Conservation (phyloP, 2,329 filamentous ascomycete genomes). For the Monilinia fructigena region DNA sequence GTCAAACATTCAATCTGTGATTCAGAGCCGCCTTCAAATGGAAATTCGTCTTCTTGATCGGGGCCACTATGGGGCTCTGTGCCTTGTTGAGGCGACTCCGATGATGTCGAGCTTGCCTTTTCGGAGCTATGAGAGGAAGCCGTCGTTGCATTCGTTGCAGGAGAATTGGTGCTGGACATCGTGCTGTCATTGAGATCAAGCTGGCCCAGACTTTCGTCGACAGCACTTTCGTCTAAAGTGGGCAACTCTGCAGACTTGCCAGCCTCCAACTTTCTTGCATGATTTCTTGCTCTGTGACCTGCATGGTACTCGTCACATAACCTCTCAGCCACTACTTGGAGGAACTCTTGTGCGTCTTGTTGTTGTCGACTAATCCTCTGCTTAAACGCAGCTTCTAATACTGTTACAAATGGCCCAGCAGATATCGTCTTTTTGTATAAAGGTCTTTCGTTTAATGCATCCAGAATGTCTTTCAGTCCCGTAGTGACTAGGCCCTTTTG, state of each 20-base stretch:
- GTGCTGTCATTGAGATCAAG: constrained; percentile 22
- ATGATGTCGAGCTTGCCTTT: constrained; percentile 17
- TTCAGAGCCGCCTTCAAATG: constrained; percentile 86
- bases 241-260: constrained; percentile 17
- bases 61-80: constrained; percentile 5
- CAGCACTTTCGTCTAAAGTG: constrained; percentile 20
- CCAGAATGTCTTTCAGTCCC: constrained; percentile 88
- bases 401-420: constrained; percentile 77
- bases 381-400: constrained; percentile 80
- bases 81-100: neutral
- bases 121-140: constrained; percentile 17
- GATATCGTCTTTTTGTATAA: constrained; percentile 93
- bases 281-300: constrained; percentile 68
- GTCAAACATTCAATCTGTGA: constrained; percentile 93
- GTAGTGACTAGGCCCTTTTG: constrained; percentile 81
- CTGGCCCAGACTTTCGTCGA: constrained; percentile 22
- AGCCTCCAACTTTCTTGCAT: constrained; percentile 46
- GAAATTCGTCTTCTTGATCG: constrained; percentile 69
- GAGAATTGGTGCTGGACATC: constrained; percentile 6
- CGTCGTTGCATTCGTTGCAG: constrained; percentile 6
- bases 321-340: constrained; percentile 90
- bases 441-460: constrained; percentile 87
- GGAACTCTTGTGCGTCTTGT: constrained; percentile 95
- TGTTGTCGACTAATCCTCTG: constrained; percentile 92
- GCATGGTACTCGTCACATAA: constrained; percentile 93